Evolutionary conservation across 305 asterid species (phyloP), one percentile per base, ranked within the genome.

Genomic region (Euphrasia arctica): DNA sequence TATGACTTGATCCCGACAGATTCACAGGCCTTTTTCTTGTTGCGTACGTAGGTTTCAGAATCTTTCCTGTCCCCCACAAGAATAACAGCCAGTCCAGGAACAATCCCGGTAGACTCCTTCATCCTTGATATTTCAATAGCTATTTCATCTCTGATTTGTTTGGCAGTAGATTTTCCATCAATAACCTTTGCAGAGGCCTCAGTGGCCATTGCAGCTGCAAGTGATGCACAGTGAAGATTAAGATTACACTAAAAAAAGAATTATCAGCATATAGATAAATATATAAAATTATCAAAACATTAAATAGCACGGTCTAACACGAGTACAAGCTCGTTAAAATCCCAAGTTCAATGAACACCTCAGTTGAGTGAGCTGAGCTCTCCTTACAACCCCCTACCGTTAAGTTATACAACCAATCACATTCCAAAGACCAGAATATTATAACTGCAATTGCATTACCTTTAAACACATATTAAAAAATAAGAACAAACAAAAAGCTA

Each of bases 31-130:
- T 88, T 93, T 74, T 90, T 90, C 76, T 93, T 90, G 81, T 83
- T 93, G 69, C 95, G 95, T 4, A 93, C 97, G 54, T 90, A 93
- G 57, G 95, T 86, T 29, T 96, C 92, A 47, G 99, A 90, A 72
- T 93, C 99, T 73, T 88, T 88, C 84, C 99, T 84, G 62, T 84
- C 99, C 32, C 99, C 96, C 58, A 88, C 96, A 61, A 93, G 84
- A 70, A 93, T 82, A 29, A 93, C 99, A 2, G 99, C 97, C 63
- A 93, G 79, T 59, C 99, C 97, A 60, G 99, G 99, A 63, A 82
- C 86, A 70, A 83, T 63, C 48, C 95, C 96, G 5, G 67, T 84
- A 29, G 85, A 75, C 72, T 85, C 92, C 75, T 93, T 93, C 99
- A 93, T 90, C 77, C 80, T 84, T 4, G 73, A 70, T 68, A 90